A percentile compares a stretch with the other conserved stretches of the same genome.
phyloP scores from a whole-genome alignment of 2,329 filamentous ascomycete species.

The Kalmusia sp. region DNA sequence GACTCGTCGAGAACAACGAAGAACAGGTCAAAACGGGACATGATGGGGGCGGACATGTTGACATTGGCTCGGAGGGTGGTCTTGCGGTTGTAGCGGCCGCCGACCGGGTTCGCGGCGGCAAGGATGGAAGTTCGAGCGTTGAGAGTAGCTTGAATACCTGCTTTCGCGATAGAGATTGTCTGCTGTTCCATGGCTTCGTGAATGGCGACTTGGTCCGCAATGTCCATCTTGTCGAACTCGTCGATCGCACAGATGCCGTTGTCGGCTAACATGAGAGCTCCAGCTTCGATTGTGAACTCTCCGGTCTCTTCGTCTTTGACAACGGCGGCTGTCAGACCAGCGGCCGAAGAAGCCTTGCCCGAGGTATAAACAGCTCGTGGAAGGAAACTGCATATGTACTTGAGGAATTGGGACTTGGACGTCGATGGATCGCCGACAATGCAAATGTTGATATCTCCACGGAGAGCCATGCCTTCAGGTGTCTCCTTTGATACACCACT shows the following conservation, averaged over 20 bases:
- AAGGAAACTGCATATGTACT: conserved; percentile 97
- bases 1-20: conserved; percentile 98
- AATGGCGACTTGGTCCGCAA: conserved; percentile 95
- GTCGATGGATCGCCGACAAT: conserved; percentile 97
- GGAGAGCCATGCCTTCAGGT: conserved; percentile 90
- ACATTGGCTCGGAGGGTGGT: conserved; percentile 91
- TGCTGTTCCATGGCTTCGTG: conserved; percentile 99
- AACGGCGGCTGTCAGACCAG: conserved; percentile 95
- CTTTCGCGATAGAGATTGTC: conserved; percentile 98
- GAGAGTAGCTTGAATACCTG: conserved; percentile 95
- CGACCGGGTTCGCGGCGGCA: conserved; percentile 93
- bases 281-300: conserved; percentile 98
- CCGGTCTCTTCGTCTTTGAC: conserved; percentile 98
- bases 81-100: conserved; percentile 97
- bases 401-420: conserved; percentile 96
- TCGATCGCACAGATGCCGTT: conserved; percentile 98
- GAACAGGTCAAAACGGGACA: conserved; percentile 99
- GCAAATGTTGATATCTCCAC: conserved; percentile 98
- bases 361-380: conserved; percentile 97
- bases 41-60: conserved; percentile 98
- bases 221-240: conserved; percentile 99
- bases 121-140: conserved; percentile 96
- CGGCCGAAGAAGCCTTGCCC: conserved; percentile 95
- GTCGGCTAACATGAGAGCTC: conserved; percentile 94
- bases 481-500: conserved; percentile 94